These are phyloP conservation scores for Colletotrichum sublineola DNA, from an alignment of 2,329 filamentous ascomycete species.

Conservation along the genomic window DNA sequence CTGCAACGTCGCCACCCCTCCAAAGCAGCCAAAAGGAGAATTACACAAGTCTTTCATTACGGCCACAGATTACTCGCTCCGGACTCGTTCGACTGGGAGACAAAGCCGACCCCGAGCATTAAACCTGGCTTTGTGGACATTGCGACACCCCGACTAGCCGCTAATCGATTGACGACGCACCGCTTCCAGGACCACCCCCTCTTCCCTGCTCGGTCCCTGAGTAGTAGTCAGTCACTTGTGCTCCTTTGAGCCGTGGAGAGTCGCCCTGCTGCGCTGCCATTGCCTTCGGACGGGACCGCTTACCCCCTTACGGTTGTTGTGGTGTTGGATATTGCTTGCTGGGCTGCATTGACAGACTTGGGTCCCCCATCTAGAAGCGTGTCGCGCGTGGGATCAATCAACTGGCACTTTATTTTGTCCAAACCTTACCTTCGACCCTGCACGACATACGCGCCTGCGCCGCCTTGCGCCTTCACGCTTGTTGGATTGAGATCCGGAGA, in stretches of 20 bases:
- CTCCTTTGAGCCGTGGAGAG: background rate
- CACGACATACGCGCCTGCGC: constrained; percentile 2
- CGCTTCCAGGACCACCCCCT: background rate
- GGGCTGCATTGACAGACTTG: constrained; percentile 8
- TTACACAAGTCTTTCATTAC: constrained; percentile 22
- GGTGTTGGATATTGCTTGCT: constrained; percentile 12
- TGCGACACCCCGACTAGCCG: constrained; percentile 32
- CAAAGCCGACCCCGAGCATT: constrained; percentile 11
- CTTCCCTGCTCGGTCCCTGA: background rate
- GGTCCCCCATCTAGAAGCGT: background rate
- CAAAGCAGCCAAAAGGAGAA: constrained; percentile 11
- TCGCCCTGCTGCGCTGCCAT: background rate
- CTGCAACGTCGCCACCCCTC: constrained; percentile 29
- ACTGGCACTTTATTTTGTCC: background rate
- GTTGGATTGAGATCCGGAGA: constrained; percentile 32
- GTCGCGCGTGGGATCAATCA: background rate
- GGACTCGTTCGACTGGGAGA: constrained; percentile 27
- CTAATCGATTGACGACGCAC: background rate
- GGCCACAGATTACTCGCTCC: constrained; percentile 33
- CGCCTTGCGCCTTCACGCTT: background rate
- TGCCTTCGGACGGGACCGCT: background rate
- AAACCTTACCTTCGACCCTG: background rate
- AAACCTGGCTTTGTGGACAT: constrained; percentile 38
- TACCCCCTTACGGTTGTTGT: background rate
- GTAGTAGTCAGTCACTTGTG: background rate